Evolutionary conservation across 2,329 filamentous ascomycete genomes (phyloP).

Genomic region (Erysiphe pulchra): DNA sequence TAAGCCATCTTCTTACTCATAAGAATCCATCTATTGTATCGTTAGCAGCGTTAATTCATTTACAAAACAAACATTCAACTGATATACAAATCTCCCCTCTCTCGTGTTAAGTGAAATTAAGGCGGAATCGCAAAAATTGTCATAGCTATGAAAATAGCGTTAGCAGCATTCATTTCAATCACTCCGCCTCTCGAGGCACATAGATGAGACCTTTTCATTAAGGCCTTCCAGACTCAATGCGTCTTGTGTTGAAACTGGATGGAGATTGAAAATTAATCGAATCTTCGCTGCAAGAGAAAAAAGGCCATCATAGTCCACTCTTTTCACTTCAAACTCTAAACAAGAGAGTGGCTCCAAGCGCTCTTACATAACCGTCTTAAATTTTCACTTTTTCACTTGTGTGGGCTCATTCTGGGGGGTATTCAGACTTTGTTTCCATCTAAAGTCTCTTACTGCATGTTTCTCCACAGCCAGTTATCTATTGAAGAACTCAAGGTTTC

Average conservation of each 20-base stretch:
- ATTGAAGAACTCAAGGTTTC: too few species aligned
- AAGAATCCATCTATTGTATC: background rate
- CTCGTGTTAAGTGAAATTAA: background rate
- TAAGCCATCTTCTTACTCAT: too few species aligned
- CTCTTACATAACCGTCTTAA: constrained; percentile 17
- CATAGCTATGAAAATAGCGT: background rate
- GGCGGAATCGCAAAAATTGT: background rate
- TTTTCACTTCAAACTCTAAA: constrained; percentile 15
- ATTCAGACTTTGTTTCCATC: too few species aligned
- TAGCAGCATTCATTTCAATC: constrained; percentile 16
- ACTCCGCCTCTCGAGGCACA: constrained; percentile 18
- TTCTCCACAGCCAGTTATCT: too few species aligned
- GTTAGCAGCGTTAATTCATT: too few species aligned
- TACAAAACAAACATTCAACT: background rate
- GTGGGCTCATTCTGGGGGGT: too few species aligned
- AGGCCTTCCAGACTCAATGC: constrained; percentile 19
- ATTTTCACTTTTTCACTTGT: too few species aligned
- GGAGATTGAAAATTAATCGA: constrained; percentile 16
- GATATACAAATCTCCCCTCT: background rate
- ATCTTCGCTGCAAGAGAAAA: constrained; percentile 20
- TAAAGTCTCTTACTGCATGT: too few species aligned
- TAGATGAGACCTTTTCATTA: constrained; percentile 19
- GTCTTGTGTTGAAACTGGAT: constrained; percentile 20
- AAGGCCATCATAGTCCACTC: constrained; percentile 29
- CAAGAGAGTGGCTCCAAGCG: constrained; percentile 25